These are phyloP conservation scores for Calocybe gambosa DNA, from an alignment of 1,284 basidiomycete genomes.

Conservation along the genomic window DNA sequence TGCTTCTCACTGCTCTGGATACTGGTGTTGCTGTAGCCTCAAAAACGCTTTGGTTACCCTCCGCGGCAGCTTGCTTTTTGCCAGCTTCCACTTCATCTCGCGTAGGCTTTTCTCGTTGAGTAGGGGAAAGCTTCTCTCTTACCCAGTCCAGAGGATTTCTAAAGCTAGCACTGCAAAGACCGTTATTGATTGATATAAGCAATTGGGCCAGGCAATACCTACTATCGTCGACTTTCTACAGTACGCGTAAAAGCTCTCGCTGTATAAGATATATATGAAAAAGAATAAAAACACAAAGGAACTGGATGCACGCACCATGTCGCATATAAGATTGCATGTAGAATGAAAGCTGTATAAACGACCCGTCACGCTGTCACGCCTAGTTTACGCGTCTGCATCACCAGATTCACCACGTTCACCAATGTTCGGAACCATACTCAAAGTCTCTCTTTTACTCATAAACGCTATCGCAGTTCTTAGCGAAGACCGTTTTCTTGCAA, in stretches of 20 bases:
- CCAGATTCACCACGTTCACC: conserved; percentile 8
- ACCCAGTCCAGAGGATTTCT: conserved; percentile 61
- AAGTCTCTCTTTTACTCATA: conserved; percentile 75
- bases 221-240: conserved; percentile 27
- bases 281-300: background rate
- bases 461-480: conserved; percentile 93
- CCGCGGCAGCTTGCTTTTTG: conserved; percentile 44
- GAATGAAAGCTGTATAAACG: conserved; percentile 5
- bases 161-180: conserved; percentile 32
- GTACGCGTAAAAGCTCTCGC: background rate
- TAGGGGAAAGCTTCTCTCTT: conserved; percentile 48
- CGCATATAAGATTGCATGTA: conserved; percentile 18
- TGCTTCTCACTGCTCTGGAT: conserved; percentile 13
- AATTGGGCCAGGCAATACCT: background rate
- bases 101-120: conserved; percentile 38
- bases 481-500: conserved; percentile 91
- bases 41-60: conserved; percentile 53
- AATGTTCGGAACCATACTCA: conserved; percentile 59
- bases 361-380: conserved; percentile 11
- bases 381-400: conserved; percentile 5
- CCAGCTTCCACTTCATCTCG: conserved; percentile 46
- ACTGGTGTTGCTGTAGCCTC: conserved; percentile 32
- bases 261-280: background rate
- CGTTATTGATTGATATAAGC: background rate
- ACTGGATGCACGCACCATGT: conserved; percentile 11